Percentiles rank a stretch among this genome's conserved stretches.
These are phyloP conservation scores for Leccinum uliginosum DNA, from an alignment of 768 basidiomycete genomes.

Conservation along the genomic window DNA sequence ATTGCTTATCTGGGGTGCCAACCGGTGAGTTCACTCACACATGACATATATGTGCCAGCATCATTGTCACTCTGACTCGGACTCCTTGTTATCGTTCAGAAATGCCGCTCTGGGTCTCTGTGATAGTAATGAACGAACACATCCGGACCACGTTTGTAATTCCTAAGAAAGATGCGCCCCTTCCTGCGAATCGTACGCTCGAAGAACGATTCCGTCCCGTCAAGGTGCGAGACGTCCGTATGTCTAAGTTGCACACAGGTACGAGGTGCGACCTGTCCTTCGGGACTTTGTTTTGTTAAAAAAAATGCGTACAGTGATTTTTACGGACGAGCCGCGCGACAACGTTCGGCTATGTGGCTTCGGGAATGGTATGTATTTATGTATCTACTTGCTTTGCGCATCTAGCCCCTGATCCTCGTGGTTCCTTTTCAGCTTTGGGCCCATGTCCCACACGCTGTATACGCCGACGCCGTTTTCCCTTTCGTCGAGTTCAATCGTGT, in stretches of 20 bases:
- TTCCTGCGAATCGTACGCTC: constrained; percentile 22
- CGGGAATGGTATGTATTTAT: constrained; percentile 59
- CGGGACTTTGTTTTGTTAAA: background rate
- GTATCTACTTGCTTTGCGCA: background rate
- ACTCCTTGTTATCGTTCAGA: constrained; percentile 37
- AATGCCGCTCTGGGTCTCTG: constrained; percentile 88
- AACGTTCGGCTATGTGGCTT: constrained; percentile 89
- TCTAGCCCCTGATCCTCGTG: background rate
- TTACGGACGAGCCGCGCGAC: constrained; percentile 68
- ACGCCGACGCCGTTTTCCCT: constrained; percentile 57
- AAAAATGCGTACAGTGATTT: constrained; percentile 35
- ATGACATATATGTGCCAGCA: too few relatives aligned
- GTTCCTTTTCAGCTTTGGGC: constrained; percentile 54
- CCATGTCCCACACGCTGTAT: constrained; percentile 75
- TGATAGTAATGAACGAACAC: constrained; percentile 70
- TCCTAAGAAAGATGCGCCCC: constrained; percentile 14
- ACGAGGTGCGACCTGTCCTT: constrained; percentile 6
- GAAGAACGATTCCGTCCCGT: constrained; percentile 57
- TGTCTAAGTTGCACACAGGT: constrained; percentile 94
- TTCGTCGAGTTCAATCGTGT: constrained; percentile 50
- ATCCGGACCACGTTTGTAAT: constrained; percentile 76
- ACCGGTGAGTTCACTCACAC: constrained; percentile 43
- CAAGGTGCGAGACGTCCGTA: constrained; percentile 59
- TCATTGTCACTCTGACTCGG: background rate
- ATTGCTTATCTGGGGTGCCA: constrained; percentile 84